Conservation (phyloP, 2,329 filamentous ascomycete genomes). For the Zymoseptoria tritici region DNA sequence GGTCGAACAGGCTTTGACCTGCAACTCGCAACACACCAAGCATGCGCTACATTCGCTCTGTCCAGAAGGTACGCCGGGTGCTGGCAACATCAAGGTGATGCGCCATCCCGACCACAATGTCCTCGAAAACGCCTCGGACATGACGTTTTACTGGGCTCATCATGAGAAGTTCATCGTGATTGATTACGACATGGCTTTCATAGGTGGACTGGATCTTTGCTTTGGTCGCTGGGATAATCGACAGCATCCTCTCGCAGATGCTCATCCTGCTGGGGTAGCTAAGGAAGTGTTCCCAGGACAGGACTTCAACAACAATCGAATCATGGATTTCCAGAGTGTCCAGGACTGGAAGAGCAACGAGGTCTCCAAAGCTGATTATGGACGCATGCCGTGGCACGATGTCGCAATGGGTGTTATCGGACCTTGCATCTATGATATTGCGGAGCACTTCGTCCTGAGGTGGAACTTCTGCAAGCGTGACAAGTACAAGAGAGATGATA, state of each 20-base stretch:
- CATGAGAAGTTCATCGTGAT: constrained; percentile 97
- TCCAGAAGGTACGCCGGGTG: constrained; percentile 69
- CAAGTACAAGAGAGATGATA: constrained; percentile 86
- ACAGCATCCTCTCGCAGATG: constrained; percentile 78
- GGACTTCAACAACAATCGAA: constrained; percentile 95
- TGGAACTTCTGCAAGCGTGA: constrained; percentile 98
- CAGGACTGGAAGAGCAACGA: constrained; percentile 90
- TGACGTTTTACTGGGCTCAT: constrained; percentile 97
- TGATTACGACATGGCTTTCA: constrained; percentile 84
- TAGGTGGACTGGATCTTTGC: constrained; percentile 88
- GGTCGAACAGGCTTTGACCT: constrained; percentile 58
- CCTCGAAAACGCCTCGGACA: constrained; percentile 85
- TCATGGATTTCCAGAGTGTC: constrained; percentile 92
- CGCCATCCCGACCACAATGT: constrained; percentile 93
- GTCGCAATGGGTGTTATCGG: constrained; percentile 88
- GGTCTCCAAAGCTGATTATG: constrained; percentile 80
- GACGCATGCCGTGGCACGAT: constrained; percentile 98
- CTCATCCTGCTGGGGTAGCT: constrained; percentile 73
- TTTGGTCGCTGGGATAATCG: constrained; percentile 90
- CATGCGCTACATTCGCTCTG: constrained; percentile 73
- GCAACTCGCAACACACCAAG: constrained; percentile 90
- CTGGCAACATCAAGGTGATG: constrained; percentile 83
- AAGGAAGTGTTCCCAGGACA: constrained; percentile 91
- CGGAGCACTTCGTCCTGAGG: constrained; percentile 85
- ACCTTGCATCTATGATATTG: constrained; percentile 85